Conservation (phyloP, 164 flowering plant genomes). For the Nelumbo lutea region DNA sequence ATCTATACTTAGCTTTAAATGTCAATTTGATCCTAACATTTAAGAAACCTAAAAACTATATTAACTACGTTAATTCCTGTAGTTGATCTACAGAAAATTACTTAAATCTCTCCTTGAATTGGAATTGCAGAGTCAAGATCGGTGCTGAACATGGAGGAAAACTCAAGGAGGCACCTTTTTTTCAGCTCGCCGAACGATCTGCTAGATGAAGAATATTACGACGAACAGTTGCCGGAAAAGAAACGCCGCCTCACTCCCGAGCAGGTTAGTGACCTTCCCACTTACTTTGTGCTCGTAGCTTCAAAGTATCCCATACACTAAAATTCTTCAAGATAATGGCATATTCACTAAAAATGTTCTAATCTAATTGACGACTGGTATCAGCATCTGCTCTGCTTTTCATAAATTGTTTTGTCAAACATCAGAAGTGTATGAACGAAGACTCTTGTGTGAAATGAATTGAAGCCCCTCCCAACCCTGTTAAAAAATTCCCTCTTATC, state of each 20-base stretch:
- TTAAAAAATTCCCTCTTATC: too few species aligned
- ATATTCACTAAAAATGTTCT: not conserved
- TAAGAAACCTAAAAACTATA: too few species aligned
- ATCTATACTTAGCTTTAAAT: too few species aligned
- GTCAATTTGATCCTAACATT: too few species aligned
- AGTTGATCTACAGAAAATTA: not conserved
- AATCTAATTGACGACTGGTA: not conserved
- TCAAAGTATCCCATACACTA: slow-evolving; percentile 5
- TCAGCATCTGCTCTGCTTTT: slow-evolving; percentile 1
- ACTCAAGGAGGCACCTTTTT: slow-evolving; percentile 49
- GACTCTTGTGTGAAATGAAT: too few species aligned
- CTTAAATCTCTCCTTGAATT: not conserved
- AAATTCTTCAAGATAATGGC: not conserved
- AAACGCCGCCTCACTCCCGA: slow-evolving; percentile 80
- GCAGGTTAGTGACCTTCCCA: slow-evolving; percentile 39
- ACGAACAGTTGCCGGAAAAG: slow-evolving; percentile 76
- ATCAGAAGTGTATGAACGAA: not conserved
- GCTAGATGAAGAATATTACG: slow-evolving; percentile 67
- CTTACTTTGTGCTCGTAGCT: not conserved
- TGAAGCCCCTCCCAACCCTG: too few species aligned
- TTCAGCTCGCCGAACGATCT: slow-evolving; percentile 60
- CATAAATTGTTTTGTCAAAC: not conserved
- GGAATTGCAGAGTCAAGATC: slow-evolving; percentile 39
- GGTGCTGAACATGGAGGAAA: slow-evolving; percentile 44
- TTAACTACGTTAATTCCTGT: not conserved